Evolutionary conservation across 805 yeast genomes (phyloP), one percentile per base, ranked within the genome.

Genomic region (Candida arabinofermentans): DNA sequence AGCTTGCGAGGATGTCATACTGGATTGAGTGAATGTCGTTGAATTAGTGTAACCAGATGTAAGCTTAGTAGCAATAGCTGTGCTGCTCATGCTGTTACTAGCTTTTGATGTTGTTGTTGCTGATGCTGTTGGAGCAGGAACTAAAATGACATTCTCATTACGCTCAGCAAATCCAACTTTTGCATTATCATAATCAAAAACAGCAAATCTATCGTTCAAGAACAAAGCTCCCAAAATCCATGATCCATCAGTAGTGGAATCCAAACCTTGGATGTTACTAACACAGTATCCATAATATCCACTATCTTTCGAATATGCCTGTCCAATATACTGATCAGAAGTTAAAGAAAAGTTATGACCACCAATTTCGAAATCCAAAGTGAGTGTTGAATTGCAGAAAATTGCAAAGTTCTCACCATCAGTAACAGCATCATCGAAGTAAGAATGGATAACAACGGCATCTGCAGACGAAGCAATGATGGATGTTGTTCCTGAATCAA

Each of bases 181-280:
- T 35, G 60, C 64, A n/a, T 67, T 53, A 37, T 70, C 76, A 42
- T 75, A 64, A 50, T 81, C 82, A 49, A 79, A 81, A 12, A 77
- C 75, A 2, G 80, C 69, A 54, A 78, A 81, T 41, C 70, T 78
- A 24, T 67, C 66, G 43, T 72, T 71, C 49, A 81, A 58, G 53
- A 81, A 81, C 3, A 77, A 67, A n/a, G 77, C 81, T 5, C 88
- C 88, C 30, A 81, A 60, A 40, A 81, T 72, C 87, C 87, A 81
- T 1, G 70, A 57, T 14, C 64, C 64, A 39, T 66, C 60, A 26
- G 57, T 55, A 9, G 67, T 59, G 12, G 64, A 51, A 22, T 64
- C 62, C n/a, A 72, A 53, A 8, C 85, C 86, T 61, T 79, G 86
- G 43, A 81, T 69, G 51, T 79, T 80, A 6, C 84, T 75, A 10